Base-by-base conservation (phyloP, 768 basidiomycete species). In the Goffeauzyma gilvescens region DNA sequence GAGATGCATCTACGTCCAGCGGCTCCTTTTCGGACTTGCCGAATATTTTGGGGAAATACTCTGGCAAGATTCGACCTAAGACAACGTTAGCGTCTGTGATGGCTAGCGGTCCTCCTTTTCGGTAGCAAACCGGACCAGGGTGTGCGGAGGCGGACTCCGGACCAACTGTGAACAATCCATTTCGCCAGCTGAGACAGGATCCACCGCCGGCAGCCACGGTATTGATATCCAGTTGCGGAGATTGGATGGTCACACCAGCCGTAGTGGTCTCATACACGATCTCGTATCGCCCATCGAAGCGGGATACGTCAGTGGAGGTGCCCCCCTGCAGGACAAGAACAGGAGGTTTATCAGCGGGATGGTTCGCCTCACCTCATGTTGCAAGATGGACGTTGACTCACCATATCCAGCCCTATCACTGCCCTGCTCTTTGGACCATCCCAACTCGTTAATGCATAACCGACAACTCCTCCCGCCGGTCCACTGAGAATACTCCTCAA, bases 221-320 rank as follows among this genome's bases (percentile, higher is more conserved):
- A 35, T 90, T 90, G 63, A 95, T 89, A 55, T 93, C 87, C 14
- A 95, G 72, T 53, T 90, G 86, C 0, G 87, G 84, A 1, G 79
- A 80, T 57, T 89, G 84, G 39, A 95, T 83, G 0, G 81, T 81
- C 15, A 93, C 79, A 1, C 87, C 85, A 0, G 89, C 89, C 0
- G 89, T 95, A 0, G 87, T 90, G 0, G 89, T 87, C 61, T 95
- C 89, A 55, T 86, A 90, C 2, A 90, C 84, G 14, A 84, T 72
- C 59, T 95, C 87, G 56, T 86, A 87, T 24, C 79, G 71, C 0
- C 87, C 90, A 14, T 81, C 80, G 58, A 79, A 95, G 25, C 90
- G 75, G 5, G 86, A 90, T 2, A 93, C 89, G 55, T 96, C 89
- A 0, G 89, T 93, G 0, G 81, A 85, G 0, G 90, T 96, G 12